Evolutionary conservation across 768 basidiomycete species (phyloP), one percentile per base, ranked within the genome.

Genomic region (Russula abietina): DNA sequence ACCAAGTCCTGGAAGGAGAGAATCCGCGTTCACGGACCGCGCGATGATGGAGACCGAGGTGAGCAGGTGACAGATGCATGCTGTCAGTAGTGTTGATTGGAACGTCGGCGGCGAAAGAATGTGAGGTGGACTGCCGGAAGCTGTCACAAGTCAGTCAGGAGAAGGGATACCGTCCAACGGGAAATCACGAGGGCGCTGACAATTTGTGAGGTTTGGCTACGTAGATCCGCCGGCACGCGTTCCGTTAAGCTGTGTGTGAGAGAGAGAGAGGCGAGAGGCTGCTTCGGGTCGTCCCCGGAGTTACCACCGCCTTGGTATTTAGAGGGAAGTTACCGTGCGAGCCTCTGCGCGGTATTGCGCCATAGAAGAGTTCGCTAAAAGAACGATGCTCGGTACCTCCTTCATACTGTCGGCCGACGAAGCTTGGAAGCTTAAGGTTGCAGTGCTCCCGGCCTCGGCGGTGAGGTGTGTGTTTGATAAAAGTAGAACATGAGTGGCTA

Each of bases 371-470:
- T 59, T 54, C 62, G 43, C 33, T 33, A 26, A 43, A 62, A 53
- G 61, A 58, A 62, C 53, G 28, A 62, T 53, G 51, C 62, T 54
- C 53, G 57, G 57, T 46, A 41, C 36, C 43, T 22, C 51, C 39
- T 63, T 63, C 57, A 59, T 63, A 54, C 22, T 38, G 62, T 63
- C 57, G 57, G 62, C 62, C 57, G 57, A 59, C 51, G 62, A 63
- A 54, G 52, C 57, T 59, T 26, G 52, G 52, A 63, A 59, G 57
- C 57, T 12, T 19, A 46, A 48, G 26, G 28, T 59, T 54, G 57
- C 57, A 54, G 62, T 59, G 57, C 57, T 49, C 62, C 45, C 57
- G 36, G 52, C 57, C 43, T 63, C 62, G 62, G 62, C 52, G 62
- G 62, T 52, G 62, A 55, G 57, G 56, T n/a, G 46, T n/a, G 46